Evolutionary conservation across 495 filamentous ascomycete species (phyloP).

Genomic region (Hypoxylon trugodes): DNA sequence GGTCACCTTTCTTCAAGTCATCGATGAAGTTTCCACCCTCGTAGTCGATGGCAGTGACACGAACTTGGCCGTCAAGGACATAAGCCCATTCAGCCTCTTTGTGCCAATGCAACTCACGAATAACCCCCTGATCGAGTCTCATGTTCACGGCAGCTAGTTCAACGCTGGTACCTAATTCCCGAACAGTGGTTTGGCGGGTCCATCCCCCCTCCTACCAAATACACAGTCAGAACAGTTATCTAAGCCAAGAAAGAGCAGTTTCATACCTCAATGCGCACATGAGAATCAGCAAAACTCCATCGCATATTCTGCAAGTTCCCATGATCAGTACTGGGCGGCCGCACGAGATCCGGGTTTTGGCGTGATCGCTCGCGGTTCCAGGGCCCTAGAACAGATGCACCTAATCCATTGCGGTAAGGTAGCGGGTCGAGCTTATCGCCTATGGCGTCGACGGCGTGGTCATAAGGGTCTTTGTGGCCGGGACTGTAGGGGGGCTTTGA

Average conservation of each 20-base stretch:
- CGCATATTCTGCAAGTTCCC: conserved; percentile 69
- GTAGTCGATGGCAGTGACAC: conserved; percentile 71
- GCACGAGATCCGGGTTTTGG: conserved; percentile 69
- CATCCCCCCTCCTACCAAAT: conserved; percentile 68
- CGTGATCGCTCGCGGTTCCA: conserved; percentile 69
- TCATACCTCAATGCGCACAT: conserved; percentile 68
- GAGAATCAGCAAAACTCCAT: conserved; percentile 74
- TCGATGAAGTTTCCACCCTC: conserved; percentile 75
- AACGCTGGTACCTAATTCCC: conserved; percentile 65
- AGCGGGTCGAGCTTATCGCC: conserved; percentile 66
- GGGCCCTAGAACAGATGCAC: conserved; percentile 69
- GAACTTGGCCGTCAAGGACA: conserved; percentile 66
- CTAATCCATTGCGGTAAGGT: conserved; percentile 71
- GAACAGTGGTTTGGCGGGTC: conserved; percentile 72
- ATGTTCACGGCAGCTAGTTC: conserved; percentile 74
- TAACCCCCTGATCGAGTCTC: conserved; percentile 72
- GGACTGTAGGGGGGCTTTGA: conserved; percentile 55
- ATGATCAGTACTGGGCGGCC: conserved; percentile 71
- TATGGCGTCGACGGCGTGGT: conserved; percentile 62
- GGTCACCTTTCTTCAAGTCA: conserved; percentile 72
- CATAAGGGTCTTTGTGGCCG: conserved; percentile 53
- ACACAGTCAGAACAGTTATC: too few species aligned
- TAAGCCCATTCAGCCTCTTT: conserved; percentile 76
- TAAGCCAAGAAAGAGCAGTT: too few species aligned
- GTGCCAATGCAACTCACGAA: conserved; percentile 79